phyloP scores from a whole-genome alignment of 129 eudicot genomes.

The Flaveria trinervia region DNA sequence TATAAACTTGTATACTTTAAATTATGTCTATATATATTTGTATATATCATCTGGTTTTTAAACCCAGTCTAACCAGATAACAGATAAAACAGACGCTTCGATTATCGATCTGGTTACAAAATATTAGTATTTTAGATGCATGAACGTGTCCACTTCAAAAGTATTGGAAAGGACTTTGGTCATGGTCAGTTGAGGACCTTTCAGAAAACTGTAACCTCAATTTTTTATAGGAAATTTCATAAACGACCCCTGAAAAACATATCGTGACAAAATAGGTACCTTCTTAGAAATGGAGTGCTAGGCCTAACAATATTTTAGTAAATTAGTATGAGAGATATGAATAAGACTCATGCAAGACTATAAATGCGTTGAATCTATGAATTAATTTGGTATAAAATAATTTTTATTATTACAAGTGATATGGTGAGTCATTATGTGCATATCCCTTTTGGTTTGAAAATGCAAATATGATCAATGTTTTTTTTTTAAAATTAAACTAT shows the following conservation, averaged over 20 bases:
- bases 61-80: too few relatives aligned
- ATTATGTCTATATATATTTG: too few relatives aligned
- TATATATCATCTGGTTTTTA: too few relatives aligned
- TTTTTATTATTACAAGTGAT: too few relatives aligned
- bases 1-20: too few relatives aligned
- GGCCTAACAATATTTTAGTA: background rate
- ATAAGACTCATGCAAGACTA: constrained; percentile 7
- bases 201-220: background rate
- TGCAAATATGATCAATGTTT: too few relatives aligned
- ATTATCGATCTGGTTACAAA: too few relatives aligned
- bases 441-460: too few relatives aligned
- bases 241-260: background rate
- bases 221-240: background rate
- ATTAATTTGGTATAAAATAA: background rate
- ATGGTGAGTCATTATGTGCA: too few relatives aligned
- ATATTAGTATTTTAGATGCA: constrained; percentile 14
- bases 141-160: constrained; percentile 29
- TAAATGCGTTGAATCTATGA: constrained; percentile 27
- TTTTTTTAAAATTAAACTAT: too few relatives aligned
- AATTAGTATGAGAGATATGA: constrained; percentile 6
- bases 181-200: background rate
- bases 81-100: too few relatives aligned
- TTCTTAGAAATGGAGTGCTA: constrained; percentile 14
- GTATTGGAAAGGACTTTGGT: background rate
- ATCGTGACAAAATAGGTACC: constrained; percentile 1